A percentile compares a stretch with the other conserved stretches of the same genome.
These are phyloP conservation scores for Benincasa hispida DNA, from an alignment of 306 rosid genomes.

Conservation along the genomic window DNA sequence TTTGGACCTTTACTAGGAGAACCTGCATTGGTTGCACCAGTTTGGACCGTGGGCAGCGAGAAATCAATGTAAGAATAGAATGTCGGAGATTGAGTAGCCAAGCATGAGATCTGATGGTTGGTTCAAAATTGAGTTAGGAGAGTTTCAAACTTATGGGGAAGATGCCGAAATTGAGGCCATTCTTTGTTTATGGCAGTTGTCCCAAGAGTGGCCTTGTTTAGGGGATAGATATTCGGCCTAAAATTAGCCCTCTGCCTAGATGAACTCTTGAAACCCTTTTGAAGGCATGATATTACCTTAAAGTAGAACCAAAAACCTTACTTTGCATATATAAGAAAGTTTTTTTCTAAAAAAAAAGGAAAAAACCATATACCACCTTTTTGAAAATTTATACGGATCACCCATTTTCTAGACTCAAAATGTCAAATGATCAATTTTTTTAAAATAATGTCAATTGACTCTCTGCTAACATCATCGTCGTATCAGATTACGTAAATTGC, in stretches of 20 bases:
- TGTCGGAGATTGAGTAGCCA: background rate
- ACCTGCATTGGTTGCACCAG: background rate
- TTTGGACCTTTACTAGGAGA: background rate
- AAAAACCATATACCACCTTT: no score
- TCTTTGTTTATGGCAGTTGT: background rate
- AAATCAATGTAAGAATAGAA: background rate
- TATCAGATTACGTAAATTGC: no score
- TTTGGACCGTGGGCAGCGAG: background rate
- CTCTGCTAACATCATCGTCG: no score
- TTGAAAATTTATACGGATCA: no score
- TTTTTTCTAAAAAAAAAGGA: no score
- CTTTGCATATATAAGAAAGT: no score
- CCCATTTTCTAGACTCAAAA: no score
- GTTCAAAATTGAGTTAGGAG: conserved; percentile 1
- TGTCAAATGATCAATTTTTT: no score
- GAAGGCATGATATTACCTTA: no score
- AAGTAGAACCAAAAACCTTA: no score
- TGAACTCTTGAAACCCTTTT: background rate
- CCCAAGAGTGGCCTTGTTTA: background rate
- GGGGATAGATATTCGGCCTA: conserved; percentile 2
- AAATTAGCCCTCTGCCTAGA: background rate
- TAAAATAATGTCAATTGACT: no score
- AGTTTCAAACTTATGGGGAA: background rate
- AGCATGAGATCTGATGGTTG: background rate
- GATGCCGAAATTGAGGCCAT: background rate